These are phyloP conservation scores for Claviceps pazoutovae DNA, from an alignment of 2,329 filamentous ascomycete genomes.

Conservation along the genomic window DNA sequence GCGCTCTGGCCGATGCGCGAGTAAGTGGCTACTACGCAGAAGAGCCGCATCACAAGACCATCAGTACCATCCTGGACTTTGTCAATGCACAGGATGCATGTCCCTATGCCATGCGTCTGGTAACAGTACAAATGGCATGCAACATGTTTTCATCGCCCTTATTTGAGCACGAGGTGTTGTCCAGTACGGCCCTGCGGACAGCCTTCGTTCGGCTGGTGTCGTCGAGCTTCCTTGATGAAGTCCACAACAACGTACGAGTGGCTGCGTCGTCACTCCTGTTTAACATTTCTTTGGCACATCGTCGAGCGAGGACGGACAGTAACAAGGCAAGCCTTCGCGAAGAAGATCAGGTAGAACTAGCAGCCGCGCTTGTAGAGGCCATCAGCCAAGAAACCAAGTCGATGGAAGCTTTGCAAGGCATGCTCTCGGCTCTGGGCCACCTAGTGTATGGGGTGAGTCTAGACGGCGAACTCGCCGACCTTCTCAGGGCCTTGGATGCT, in stretches of 20 bases:
- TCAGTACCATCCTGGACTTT: slow-evolving; percentile 45
- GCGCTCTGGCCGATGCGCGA: slow-evolving; percentile 62
- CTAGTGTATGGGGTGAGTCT: slow-evolving; percentile 56
- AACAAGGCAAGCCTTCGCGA: slow-evolving; percentile 47
- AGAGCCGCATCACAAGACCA: slow-evolving; percentile 50
- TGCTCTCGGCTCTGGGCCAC: slow-evolving; percentile 63
- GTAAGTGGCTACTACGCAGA: slow-evolving; percentile 74
- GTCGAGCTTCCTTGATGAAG: slow-evolving; percentile 63
- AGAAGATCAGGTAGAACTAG: slow-evolving; percentile 64
- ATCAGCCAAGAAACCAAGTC: slow-evolving; percentile 45
- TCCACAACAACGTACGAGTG: slow-evolving; percentile 60
- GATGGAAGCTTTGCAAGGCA: slow-evolving; percentile 59
- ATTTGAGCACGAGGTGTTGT: slow-evolving; percentile 50
- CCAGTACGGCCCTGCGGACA: slow-evolving; percentile 34
- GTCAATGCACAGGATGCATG: slow-evolving; percentile 43
- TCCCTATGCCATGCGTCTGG: slow-evolving; percentile 71
- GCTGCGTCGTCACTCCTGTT: slow-evolving; percentile 73
- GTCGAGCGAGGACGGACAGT: slow-evolving; percentile 45
- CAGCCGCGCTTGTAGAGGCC: slow-evolving; percentile 68
- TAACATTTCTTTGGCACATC: slow-evolving; percentile 63
- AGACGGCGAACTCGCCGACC: slow-evolving; percentile 63
- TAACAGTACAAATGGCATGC: slow-evolving; percentile 69
- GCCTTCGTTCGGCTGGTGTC: slow-evolving; percentile 58
- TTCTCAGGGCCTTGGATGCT: slow-evolving; percentile 68
- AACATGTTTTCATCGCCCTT: slow-evolving; percentile 71